A percentile compares a stretch with the other conserved stretches of the same genome.
These are phyloP conservation scores for Nothophoma quercina DNA, from an alignment of 2,329 filamentous ascomycete species.

Conservation along the genomic window DNA sequence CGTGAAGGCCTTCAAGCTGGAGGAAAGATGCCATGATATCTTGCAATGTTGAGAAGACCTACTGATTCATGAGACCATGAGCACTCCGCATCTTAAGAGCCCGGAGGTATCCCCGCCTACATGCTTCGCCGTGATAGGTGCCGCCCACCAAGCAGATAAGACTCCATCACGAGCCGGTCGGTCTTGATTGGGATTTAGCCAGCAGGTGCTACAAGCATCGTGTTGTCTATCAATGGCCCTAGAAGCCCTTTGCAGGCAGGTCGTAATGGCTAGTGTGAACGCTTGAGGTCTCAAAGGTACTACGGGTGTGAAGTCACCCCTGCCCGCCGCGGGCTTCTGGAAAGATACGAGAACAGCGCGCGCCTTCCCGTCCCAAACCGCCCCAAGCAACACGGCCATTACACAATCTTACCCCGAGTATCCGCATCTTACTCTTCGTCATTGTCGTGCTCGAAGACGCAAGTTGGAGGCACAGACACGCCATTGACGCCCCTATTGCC, in stretches of 20 bases:
- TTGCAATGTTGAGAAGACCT: background rate
- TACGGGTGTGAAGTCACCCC: background rate
- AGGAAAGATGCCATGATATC: slow-evolving; percentile 53
- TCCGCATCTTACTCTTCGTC: background rate
- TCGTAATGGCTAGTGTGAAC: background rate
- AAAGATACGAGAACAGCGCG: background rate
- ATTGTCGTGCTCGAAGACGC: slow-evolving; percentile 1
- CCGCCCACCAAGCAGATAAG: slow-evolving; percentile 1
- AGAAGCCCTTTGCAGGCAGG: background rate
- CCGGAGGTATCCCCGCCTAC: background rate
- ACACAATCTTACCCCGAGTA: slow-evolving; percentile 4
- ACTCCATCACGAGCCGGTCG: background rate
- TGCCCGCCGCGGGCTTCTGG: background rate
- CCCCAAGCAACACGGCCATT: background rate
- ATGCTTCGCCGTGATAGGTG: slow-evolving; percentile 4
- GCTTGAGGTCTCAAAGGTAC: no score
- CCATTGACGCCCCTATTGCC: slow-evolving; percentile 1
- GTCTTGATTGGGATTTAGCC: background rate
- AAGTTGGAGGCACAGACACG: slow-evolving; percentile 11
- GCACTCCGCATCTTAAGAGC: background rate
- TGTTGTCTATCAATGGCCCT: background rate
- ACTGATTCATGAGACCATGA: background rate
- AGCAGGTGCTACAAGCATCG: background rate
- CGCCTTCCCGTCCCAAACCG: background rate
- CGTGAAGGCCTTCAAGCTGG: slow-evolving; percentile 58